These are phyloP conservation scores for Chaetomium olivaceum DNA, from an alignment of 2,329 filamentous ascomycete genomes.

Conservation along the genomic window DNA sequence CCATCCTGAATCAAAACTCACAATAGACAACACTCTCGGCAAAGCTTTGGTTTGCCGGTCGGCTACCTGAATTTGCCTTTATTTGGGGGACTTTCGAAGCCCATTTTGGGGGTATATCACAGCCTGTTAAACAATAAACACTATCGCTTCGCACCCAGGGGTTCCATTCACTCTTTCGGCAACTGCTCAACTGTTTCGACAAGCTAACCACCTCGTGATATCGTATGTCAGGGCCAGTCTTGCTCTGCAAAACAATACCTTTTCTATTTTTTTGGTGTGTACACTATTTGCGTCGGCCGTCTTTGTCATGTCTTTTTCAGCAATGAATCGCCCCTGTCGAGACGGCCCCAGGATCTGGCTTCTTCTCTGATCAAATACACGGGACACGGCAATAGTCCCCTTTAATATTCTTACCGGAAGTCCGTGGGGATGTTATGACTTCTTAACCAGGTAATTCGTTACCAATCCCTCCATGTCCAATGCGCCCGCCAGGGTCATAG, in stretches of 20 bases:
- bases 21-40: no score
- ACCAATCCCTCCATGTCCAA: not conserved
- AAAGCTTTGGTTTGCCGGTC: no score
- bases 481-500: no score
- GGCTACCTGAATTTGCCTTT: no score
- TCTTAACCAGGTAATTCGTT: not conserved
- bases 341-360: not conserved
- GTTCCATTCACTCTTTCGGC: not conserved
- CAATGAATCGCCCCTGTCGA: not conserved
- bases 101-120: not conserved
- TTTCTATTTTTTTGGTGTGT: not conserved
- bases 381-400: not conserved
- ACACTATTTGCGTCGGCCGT: not conserved
- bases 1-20: no score
- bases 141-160: not conserved
- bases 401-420: conserved; percentile 4
- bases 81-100: no score
- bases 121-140: not conserved
- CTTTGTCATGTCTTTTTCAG: not conserved
- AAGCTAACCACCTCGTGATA: not conserved
- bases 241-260: not conserved
- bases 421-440: conserved; percentile 23
- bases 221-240: not conserved
- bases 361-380: not conserved
- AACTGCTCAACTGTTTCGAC: not conserved